A percentile compares a stretch with the other conserved stretches of the same genome.
Conservation (phyloP, 441 rosid species). For the Pelargonium cotyledonis region DNA sequence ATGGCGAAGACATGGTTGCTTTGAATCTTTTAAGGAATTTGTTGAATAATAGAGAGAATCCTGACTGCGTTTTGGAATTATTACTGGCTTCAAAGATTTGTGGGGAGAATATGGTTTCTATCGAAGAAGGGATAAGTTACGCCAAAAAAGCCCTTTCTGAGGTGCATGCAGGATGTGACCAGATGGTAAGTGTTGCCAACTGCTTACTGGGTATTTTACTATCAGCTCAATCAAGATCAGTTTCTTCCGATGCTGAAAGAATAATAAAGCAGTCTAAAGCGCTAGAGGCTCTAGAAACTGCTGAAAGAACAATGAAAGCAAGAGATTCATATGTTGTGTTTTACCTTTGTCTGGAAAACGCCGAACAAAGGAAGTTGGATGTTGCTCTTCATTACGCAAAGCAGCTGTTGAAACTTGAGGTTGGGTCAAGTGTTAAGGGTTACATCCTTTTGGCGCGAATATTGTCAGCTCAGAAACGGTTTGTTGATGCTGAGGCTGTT, state of each 20-base stretch:
- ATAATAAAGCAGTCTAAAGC: slow-evolving; percentile 45
- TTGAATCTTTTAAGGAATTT: slow-evolving; percentile 62
- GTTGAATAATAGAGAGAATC: slow-evolving; percentile 45
- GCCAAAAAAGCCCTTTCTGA: slow-evolving; percentile 46
- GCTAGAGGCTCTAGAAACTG: slow-evolving; percentile 49
- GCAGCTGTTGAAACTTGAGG: slow-evolving; percentile 47
- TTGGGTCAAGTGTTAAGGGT: slow-evolving; percentile 46
- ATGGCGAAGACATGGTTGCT: slow-evolving; percentile 62
- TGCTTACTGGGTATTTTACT: slow-evolving; percentile 51
- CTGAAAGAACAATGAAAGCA: slow-evolving; percentile 40
- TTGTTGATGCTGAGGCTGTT: slow-evolving; percentile 56
- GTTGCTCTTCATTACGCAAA: slow-evolving; percentile 48
- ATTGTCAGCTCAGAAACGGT: slow-evolving; percentile 71
- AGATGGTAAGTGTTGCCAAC: slow-evolving; percentile 42
- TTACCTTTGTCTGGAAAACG: slow-evolving; percentile 60
- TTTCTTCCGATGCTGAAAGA: slow-evolving; percentile 44
- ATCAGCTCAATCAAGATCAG: slow-evolving; percentile 46
- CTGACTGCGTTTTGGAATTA: slow-evolving; percentile 43
- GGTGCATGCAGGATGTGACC: slow-evolving; percentile 39
- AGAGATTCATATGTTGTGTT: slow-evolving; percentile 45
- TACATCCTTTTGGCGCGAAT: slow-evolving; percentile 70
- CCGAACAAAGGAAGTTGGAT: slow-evolving; percentile 79
- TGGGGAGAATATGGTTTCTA: slow-evolving; percentile 35
- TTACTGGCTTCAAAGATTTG: slow-evolving; percentile 75
- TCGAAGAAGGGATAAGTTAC: slow-evolving; percentile 61